phyloP scores from a whole-genome alignment of 345 rosid species.

The Erucastrum elatum region DNA sequence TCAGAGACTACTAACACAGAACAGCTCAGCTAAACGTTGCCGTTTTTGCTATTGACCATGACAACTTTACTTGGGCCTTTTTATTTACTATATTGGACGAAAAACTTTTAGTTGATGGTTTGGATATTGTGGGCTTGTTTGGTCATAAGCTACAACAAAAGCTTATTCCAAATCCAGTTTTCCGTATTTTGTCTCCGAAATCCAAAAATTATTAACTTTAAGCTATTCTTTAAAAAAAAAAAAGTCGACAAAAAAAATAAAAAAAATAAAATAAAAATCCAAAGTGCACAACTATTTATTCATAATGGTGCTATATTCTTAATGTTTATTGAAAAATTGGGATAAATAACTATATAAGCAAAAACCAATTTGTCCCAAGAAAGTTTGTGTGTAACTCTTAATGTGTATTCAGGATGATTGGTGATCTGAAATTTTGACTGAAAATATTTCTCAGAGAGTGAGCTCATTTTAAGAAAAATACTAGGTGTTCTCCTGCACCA shows the following conservation, averaged over 20 bases:
- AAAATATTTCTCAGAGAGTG: not conserved
- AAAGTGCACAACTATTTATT: not conserved
- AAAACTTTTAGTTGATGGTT: not conserved
- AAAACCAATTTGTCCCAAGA: no score
- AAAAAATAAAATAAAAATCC: not conserved
- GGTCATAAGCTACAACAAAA: no score
- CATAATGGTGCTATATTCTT: not conserved
- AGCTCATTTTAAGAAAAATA: not conserved
- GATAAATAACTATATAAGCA: no score
- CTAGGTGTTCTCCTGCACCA: no score
- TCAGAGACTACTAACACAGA: not conserved
- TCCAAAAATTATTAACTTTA: no score
- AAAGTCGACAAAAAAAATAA: no score
- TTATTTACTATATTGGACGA: not conserved
- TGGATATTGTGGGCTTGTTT: not conserved
- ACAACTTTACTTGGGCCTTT: no score
- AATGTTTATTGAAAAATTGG: no score
- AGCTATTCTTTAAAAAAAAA: no score
- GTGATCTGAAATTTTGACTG: constrained; percentile 1
- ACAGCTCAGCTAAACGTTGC: not conserved
- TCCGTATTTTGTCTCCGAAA: no score
- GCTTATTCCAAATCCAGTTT: no score
- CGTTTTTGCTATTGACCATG: not conserved
- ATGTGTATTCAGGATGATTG: not conserved
- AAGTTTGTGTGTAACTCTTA: no score